A percentile compares a stretch with the other conserved stretches of the same genome.
Conservation (phyloP, 805 yeast genomes). For the Yarrowia hollandica region DNA sequence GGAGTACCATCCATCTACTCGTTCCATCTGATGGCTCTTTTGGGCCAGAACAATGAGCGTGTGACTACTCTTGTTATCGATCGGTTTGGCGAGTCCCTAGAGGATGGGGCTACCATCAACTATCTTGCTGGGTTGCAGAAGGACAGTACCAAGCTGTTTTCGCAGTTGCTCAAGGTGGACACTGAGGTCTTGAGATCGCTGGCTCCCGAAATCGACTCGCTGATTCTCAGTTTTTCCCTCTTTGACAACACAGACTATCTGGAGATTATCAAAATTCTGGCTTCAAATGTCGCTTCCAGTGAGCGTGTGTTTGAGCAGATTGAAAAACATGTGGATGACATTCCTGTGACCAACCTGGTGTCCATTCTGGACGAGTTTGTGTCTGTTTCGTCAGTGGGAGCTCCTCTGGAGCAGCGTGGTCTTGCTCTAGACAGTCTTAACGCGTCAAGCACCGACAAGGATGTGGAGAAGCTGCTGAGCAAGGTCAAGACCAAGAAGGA, state of each 20-base stretch:
- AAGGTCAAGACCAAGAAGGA: conserved; percentile 21
- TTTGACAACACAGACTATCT: conserved; percentile 46
- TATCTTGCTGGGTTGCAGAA: conserved; percentile 22
- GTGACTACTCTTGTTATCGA: conserved; percentile 5
- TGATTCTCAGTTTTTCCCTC: conserved; percentile 30
- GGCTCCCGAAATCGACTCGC: conserved; percentile 19
- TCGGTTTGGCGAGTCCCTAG: conserved; percentile 5
- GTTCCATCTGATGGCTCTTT: conserved; percentile 10
- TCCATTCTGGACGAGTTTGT: conserved; percentile 35
- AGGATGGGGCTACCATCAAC: conserved; percentile 12
- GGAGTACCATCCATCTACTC: conserved; percentile 1
- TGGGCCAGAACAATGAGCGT: not conserved
- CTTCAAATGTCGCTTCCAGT: conserved; percentile 49
- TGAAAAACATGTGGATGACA: conserved; percentile 1
- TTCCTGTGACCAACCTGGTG: conserved; percentile 33
- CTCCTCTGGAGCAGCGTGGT: conserved; percentile 27
- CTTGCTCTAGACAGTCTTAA: not conserved
- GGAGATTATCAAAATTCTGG: conserved; percentile 53
- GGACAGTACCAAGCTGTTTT: conserved; percentile 6
- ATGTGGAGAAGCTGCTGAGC: conserved; percentile 39
- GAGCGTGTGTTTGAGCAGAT: conserved; percentile 31
- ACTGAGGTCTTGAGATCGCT: conserved; percentile 26
- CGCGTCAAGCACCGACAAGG: conserved; percentile 32
- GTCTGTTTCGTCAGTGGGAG: conserved; percentile 24
- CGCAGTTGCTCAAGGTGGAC: conserved; percentile 29